Evolutionary conservation across 2,329 filamentous ascomycete genomes (phyloP), one percentile per base, ranked within the genome.

Genomic region (Polytolypa hystricis): DNA sequence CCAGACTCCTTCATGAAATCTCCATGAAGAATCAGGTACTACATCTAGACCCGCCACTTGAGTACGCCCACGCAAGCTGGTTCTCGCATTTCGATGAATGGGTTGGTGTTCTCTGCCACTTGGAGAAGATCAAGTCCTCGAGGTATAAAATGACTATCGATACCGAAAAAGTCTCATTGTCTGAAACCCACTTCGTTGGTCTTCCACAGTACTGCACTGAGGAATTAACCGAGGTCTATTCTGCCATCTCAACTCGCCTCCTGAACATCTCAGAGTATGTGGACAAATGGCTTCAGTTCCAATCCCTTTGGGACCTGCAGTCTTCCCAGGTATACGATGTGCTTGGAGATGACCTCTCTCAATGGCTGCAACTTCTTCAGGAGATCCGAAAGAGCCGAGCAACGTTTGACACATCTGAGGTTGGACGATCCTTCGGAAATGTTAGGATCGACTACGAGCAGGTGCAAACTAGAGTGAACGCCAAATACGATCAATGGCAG

Each of bases 401-500:
- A 28, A 98, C 93, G 0, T 99, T 99, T 51, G 91, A 99, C 55
- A 98, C 89, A 1, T 93, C 89, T 6, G 91, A 95, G 56, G 84
- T 93, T 46, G 91, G 81, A 58, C 81, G 84, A 26, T 82, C 81
- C 1, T 98, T 99, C 55, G 91, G 91, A 4, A 89, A 93, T 58
- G 78, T 96, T 37, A 85, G 82, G 3, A 86, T 99, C 52, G 89
- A 98, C 57, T 98, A 98, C 53, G 91, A 96, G 51, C 93, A 98
- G 60, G 91, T 98, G 0, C 93, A 98, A 61, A 85, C 89, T 39
- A 95, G 94, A 61, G 91, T 99, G 58, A 98, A 96, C 52, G 85
- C 86, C 50, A 98, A 96, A 59, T 99, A 98, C 56, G 93, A 99
- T 55, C 89, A 96, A 58, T 98, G 93, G 91, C 91, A 99, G 59